Conservation (phyloP, 2,329 filamentous ascomycete species). For the Polytolypa hystricis region DNA sequence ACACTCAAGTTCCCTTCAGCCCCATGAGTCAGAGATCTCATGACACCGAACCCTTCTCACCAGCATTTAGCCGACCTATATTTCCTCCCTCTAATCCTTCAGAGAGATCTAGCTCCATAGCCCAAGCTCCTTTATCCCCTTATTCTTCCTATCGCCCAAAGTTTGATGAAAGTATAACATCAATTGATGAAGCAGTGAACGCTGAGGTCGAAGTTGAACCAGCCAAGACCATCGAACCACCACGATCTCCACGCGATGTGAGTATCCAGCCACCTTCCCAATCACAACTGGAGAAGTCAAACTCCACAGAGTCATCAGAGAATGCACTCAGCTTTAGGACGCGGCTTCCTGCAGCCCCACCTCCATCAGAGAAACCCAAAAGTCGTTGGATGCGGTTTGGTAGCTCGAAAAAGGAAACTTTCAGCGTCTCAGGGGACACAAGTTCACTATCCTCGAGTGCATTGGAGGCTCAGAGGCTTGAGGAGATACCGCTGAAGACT, state of each 20-base stretch:
- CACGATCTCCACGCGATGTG: not conserved
- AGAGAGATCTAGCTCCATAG: slow-evolving; percentile 1
- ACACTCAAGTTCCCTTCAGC: not conserved
- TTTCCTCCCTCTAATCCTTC: not conserved
- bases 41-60: not conserved
- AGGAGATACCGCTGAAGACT: slow-evolving; percentile 29
- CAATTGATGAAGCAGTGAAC: slow-evolving; percentile 8
- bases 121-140: slow-evolving; percentile 8
- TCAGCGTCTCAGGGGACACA: slow-evolving; percentile 19
- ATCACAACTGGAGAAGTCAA: not conserved
- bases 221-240: not conserved
- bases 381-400: not conserved
- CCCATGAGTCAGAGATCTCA: slow-evolving; percentile 3
- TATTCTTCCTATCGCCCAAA: slow-evolving; percentile 5
- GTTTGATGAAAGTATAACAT: slow-evolving; percentile 5
- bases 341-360: not conserved
- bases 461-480: slow-evolving; percentile 25
- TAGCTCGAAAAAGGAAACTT: slow-evolving; percentile 4
- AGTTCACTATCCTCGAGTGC: slow-evolving; percentile 28
- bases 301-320: not conserved
- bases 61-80: not conserved
- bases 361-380: slow-evolving; percentile 2
- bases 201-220: not conserved
- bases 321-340: not conserved
- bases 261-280: not conserved